phyloP scores from a whole-genome alignment of 768 basidiomycete species.

The Tricholomella constricta region DNA sequence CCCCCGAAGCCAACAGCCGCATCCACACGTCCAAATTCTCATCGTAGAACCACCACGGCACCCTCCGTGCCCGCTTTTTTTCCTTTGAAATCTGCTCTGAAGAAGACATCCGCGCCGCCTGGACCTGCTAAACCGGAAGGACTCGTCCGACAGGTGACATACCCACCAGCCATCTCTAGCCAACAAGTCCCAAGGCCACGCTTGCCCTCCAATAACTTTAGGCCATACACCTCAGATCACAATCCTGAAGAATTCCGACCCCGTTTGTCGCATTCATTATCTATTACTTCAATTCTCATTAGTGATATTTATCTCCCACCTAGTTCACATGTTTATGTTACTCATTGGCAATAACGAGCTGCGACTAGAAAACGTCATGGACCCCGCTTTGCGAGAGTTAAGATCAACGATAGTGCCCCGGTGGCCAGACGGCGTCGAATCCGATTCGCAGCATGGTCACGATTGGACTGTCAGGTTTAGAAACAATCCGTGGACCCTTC shows the following conservation, averaged over 20 bases:
- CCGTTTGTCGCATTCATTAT: conserved; percentile 27
- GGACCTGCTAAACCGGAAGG: conserved; percentile 26
- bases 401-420: conserved; percentile 55
- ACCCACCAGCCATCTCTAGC: conserved; percentile 17
- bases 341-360: conserved; percentile 69
- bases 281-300: conserved; percentile 2
- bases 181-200: conserved; percentile 10
- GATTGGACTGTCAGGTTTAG: conserved; percentile 65
- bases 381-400: conserved; percentile 59
- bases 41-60: conserved; percentile 35
- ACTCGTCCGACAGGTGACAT: conserved; percentile 24
- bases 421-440: conserved; percentile 68
- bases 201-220: conserved; percentile 4
- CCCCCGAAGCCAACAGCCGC: conserved; percentile 15
- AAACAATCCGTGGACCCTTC: conserved; percentile 68
- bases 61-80: conserved; percentile 21
- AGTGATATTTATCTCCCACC: conserved; percentile 9
- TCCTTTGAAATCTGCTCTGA: conserved; percentile 60
- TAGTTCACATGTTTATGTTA: conserved; percentile 75
- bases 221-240: conserved; percentile 11
- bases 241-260: conserved; percentile 28
- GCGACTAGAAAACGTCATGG: conserved; percentile 52
- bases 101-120: conserved; percentile 37
- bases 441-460: conserved; percentile 42
- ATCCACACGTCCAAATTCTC: conserved; percentile 31